Evolutionary conservation across 495 filamentous ascomycete genomes (phyloP), one percentile per base, ranked within the genome.

Genomic region (Pseudomonodictys pantanalensis): DNA sequence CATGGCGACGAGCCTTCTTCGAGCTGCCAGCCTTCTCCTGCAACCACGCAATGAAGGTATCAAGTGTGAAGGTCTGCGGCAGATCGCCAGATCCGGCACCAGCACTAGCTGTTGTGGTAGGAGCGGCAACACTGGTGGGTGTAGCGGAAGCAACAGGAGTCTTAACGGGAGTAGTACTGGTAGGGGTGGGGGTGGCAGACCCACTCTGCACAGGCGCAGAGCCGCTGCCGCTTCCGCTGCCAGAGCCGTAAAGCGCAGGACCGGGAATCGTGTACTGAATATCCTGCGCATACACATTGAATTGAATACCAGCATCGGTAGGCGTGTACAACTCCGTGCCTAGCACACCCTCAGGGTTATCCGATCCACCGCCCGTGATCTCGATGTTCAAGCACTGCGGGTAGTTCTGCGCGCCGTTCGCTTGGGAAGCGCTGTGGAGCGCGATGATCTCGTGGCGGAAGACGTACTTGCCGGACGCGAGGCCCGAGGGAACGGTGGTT

Each of bases 361-460:
- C 63, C 11, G 63, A 57, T 2, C 59, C 59, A 20, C 20, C 29
- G 26, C 59, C 59, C 0, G 59, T 62, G 45, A 62, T 32, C 33
- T 50, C 59, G 39, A 62, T 56, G 46, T 67, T 67, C 12, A 67
- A 10, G 54, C 64, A 67, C 32, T 58, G 54, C 3, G 64, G 64
- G 41, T 67, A 67, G 41, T 49, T 56, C 48, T 67, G 64, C 2
- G 64, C 64, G 2, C 64, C 64, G 41, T 66, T 55, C 7, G 12
- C 48, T 1, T 42, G 28, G 3, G 25, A 41, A 3, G 58, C 64
- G 15, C 30, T 41, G 25, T 67, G 64, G 9, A 67, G 49, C 2
- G 64, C 58, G 30, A 67, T 67, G 41, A 61, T 65, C 46, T 66
- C 63, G 32, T 66, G 63, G 38, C 63, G 51, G 47, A 66, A 44